phyloP scores from a whole-genome alignment of 108 stramenopile genomes.

The Cyclotella baltica region DNA sequence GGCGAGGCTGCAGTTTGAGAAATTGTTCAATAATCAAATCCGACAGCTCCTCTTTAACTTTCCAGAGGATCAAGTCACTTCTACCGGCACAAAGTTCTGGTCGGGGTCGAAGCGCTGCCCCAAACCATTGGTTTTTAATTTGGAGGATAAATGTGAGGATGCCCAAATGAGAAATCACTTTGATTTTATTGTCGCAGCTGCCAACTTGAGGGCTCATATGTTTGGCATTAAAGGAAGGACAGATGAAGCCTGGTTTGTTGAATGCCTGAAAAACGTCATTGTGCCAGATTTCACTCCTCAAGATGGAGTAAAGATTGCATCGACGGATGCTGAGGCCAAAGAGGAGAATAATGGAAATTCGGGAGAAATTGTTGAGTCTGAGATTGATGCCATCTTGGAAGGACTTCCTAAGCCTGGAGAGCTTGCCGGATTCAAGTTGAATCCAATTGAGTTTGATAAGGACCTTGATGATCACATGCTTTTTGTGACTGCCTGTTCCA shows the following conservation, averaged over 20 bases:
- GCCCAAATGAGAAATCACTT: slow-evolving; percentile 93
- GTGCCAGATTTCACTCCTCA: slow-evolving; percentile 94
- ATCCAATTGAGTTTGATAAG: slow-evolving; percentile 97
- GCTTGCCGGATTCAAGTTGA: slow-evolving; percentile 90
- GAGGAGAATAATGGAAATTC: slow-evolving; percentile 49
- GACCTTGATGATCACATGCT: slow-evolving; percentile 98
- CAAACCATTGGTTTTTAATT: slow-evolving; percentile 86
- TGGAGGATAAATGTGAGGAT: slow-evolving; percentile 82
- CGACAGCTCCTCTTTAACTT: slow-evolving; percentile 96
- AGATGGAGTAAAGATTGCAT: slow-evolving; percentile 97
- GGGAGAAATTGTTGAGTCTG: slow-evolving; percentile 67
- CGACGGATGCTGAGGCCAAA: slow-evolving; percentile 93
- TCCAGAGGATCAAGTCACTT: slow-evolving; percentile 92
- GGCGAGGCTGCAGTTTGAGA: slow-evolving; percentile 96
- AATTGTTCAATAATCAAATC: slow-evolving; percentile 94
- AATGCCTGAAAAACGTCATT: slow-evolving; percentile 84
- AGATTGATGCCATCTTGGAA: slow-evolving; percentile 68
- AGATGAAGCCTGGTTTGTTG: slow-evolving; percentile 81
- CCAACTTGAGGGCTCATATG: slow-evolving; percentile 94
- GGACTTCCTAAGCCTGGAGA: slow-evolving; percentile 82
- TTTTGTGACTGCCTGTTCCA: slow-evolving; percentile 96
- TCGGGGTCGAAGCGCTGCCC: slow-evolving; percentile 97
- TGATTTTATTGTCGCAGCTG: slow-evolving; percentile 92
- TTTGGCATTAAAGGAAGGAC: slow-evolving; percentile 89
- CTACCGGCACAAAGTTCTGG: slow-evolving; percentile 94